phyloP scores from a whole-genome alignment of 306 rosid genomes.

The Inga laurina region DNA sequence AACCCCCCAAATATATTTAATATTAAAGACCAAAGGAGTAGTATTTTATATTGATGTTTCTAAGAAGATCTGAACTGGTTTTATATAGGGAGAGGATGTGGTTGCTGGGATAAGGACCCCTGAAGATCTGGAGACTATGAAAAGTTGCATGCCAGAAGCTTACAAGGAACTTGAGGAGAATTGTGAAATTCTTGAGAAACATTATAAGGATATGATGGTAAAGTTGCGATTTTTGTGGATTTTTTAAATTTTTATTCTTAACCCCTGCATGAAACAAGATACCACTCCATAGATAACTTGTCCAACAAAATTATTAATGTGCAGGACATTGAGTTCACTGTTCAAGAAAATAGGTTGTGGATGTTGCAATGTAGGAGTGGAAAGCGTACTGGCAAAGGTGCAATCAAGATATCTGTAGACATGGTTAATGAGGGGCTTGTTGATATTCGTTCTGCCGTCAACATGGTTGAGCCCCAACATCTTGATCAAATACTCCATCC shows the following conservation, averaged over 20 bases:
- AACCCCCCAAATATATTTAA: too few relatives aligned
- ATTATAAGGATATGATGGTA: constrained; percentile 99
- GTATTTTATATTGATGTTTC: constrained; percentile 16
- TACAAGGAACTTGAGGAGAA: constrained; percentile 88
- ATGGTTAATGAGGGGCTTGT: constrained; percentile 87
- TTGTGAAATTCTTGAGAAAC: constrained; percentile 84
- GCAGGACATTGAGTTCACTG: constrained; percentile 98
- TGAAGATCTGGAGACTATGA: constrained; percentile 79
- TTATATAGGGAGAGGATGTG: constrained; percentile 91
- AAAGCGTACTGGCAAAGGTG: constrained; percentile 94
- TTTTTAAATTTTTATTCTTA: not conserved
- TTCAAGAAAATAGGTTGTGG: constrained; percentile 94
- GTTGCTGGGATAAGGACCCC: constrained; percentile 99
- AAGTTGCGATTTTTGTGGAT: not conserved
- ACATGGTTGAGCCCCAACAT: constrained; percentile 96
- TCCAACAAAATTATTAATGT: not conserved
- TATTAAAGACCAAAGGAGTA: not conserved
- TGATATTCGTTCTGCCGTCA: constrained; percentile 68
- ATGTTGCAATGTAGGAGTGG: constrained; percentile 97
- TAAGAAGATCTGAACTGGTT: constrained; percentile 28
- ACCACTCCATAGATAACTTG: not conserved
- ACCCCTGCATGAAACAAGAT: not conserved
- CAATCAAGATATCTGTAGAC: constrained; percentile 90
- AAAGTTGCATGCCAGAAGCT: constrained; percentile 86
- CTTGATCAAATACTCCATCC: constrained; percentile 97